phyloP scores from a whole-genome alignment of 345 rosid genomes.

The Bretschneidera sinensis region DNA sequence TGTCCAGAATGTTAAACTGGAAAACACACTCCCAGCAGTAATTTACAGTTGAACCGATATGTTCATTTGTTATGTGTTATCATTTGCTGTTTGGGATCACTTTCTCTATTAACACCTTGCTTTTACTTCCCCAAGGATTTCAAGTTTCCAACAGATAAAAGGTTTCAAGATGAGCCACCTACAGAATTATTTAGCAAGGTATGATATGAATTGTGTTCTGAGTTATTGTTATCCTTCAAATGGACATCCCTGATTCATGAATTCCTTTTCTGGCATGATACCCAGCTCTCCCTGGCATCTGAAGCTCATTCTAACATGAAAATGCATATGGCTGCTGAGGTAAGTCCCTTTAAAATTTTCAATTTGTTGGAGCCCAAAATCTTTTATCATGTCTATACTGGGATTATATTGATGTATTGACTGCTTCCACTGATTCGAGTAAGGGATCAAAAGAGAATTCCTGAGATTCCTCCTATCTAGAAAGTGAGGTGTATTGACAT shows the following conservation, averaged over 20 bases:
- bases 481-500: conserved; percentile 30
- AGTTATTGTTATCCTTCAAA: not conserved
- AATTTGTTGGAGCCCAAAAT: not conserved
- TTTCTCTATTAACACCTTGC: conserved; percentile 6
- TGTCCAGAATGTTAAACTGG: conserved; percentile 12
- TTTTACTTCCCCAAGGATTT: conserved; percentile 27
- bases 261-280: conserved; percentile 10
- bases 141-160: conserved; percentile 19
- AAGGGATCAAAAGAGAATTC: conserved; percentile 42
- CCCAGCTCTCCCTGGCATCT: conserved; percentile 42
- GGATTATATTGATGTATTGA: conserved; percentile 2
- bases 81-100: not conserved
- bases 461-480: conserved; percentile 12
- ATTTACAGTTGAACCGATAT: too few relatives aligned
- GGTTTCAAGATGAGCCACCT: conserved; percentile 23
- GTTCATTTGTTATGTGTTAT: conserved; percentile 1
- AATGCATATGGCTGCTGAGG: conserved; percentile 20
- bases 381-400: not conserved
- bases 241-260: not conserved
- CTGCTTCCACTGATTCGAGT: conserved; percentile 13
- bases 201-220: not conserved
- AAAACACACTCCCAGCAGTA: conserved; percentile 8
- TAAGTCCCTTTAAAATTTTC: conserved; percentile 22
- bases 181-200: conserved; percentile 38
- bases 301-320: conserved; percentile 21